Conservation (phyloP, 1,284 basidiomycete species). For the Moniliella sp. region DNA sequence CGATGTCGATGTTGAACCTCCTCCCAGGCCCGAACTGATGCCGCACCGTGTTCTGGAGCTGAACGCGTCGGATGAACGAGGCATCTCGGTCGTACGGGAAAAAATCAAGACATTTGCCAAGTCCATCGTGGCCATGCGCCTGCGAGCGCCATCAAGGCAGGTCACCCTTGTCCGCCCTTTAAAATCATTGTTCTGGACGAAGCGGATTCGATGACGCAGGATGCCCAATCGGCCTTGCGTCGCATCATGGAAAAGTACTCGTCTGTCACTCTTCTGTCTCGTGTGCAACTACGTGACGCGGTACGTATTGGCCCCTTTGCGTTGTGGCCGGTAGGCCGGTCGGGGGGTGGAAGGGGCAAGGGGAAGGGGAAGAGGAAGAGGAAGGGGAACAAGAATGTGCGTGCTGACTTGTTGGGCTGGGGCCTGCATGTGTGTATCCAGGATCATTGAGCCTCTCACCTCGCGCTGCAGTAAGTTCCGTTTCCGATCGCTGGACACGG, state of each 20-base stretch:
- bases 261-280: slow-evolving; percentile 89
- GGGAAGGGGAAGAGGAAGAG: too few species aligned
- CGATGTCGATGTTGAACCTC: neutral
- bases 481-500: slow-evolving; percentile 69
- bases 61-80: slow-evolving; percentile 97
- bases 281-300: slow-evolving; percentile 98
- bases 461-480: slow-evolving; percentile 98
- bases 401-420: too few species aligned
- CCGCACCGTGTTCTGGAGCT: slow-evolving; percentile 77
- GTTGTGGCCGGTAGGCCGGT: too few species aligned
- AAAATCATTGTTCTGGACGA: slow-evolving; percentile 98
- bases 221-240: slow-evolving; percentile 80
- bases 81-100: slow-evolving; percentile 83
- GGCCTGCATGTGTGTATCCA: too few species aligned
- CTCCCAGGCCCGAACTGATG: slow-evolving; percentile 67
- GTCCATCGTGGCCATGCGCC: slow-evolving; percentile 30
- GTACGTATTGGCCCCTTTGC: too few species aligned
- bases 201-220: slow-evolving; percentile 98
- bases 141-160: too few species aligned
- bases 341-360: too few species aligned
- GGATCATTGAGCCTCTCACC: slow-evolving; percentile 92
- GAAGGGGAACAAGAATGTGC: too few species aligned
- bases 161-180: slow-evolving; percentile 84
- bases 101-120: slow-evolving; percentile 97
- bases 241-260: slow-evolving; percentile 93